A percentile compares a stretch with the other conserved stretches of the same genome.
These are phyloP conservation scores for Fennellomyces sp. DNA, from an alignment of 371 early-diverging fungal genomes.

Conservation along the genomic window DNA sequence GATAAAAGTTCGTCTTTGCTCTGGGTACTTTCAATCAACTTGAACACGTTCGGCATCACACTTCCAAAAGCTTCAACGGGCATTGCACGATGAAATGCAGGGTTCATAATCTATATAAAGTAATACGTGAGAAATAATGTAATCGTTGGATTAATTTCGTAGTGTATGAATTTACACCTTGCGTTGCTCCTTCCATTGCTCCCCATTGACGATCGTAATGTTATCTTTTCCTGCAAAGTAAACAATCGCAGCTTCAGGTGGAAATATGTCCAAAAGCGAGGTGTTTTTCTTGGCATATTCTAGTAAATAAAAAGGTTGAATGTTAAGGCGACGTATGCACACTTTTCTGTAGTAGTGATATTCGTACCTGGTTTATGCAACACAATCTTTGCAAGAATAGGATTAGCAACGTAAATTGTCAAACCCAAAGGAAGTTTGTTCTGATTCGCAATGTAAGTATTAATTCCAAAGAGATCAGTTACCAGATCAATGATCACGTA, in stretches of 20 bases:
- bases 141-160: background rate
- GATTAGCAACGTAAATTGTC: slow-evolving; percentile 34
- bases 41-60: slow-evolving; percentile 16
- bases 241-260: slow-evolving; percentile 6
- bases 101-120: slow-evolving; percentile 28
- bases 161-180: slow-evolving; percentile 15
- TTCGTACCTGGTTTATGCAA: slow-evolving; percentile 35
- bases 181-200: slow-evolving; percentile 39
- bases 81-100: slow-evolving; percentile 37
- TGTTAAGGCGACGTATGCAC: too few relatives aligned
- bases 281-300: slow-evolving; percentile 1
- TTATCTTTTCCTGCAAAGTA: slow-evolving; percentile 30
- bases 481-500: background rate
- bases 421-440: slow-evolving; percentile 25
- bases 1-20: slow-evolving; percentile 13
- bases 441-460: slow-evolving; percentile 7
- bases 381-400: slow-evolving; percentile 20
- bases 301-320: background rate
- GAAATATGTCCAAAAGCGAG: slow-evolving; percentile 3
- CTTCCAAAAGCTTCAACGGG: slow-evolving; percentile 31
- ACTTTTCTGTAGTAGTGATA: too few relatives aligned
- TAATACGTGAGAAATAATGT: background rate
- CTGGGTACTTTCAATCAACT: slow-evolving; percentile 20
- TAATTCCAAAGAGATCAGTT: background rate
- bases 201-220: slow-evolving; percentile 31